These are phyloP conservation scores for Annulohypoxylon maeteangense DNA, from an alignment of 495 filamentous ascomycete species.

Conservation along the genomic window DNA sequence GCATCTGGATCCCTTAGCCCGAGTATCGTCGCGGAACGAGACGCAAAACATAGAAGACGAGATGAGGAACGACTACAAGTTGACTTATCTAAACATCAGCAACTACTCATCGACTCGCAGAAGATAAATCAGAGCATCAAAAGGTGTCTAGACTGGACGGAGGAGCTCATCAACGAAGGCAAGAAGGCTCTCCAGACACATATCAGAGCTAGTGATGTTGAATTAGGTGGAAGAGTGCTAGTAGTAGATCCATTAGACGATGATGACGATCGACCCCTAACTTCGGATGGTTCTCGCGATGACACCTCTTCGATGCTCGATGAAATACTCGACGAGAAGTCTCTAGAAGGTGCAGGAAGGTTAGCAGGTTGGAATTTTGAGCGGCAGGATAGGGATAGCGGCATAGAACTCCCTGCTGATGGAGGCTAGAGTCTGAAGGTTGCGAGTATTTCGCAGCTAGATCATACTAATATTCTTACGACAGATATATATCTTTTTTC, in stretches of 20 bases:
- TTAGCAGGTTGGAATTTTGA: constrained; percentile 48
- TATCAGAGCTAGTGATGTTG: constrained; percentile 79
- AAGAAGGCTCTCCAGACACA: constrained; percentile 83
- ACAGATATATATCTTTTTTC: constrained; percentile 33
- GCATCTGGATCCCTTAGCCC: constrained; percentile 61
- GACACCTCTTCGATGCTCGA: constrained; percentile 35
- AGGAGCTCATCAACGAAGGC: constrained; percentile 88
- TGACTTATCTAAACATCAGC: constrained; percentile 88
- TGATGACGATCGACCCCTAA: constrained; percentile 53
- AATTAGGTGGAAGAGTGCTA: constrained; percentile 83
- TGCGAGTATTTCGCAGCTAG: constrained; percentile 1
- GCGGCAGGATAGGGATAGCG: constrained; percentile 64
- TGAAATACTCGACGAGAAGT: constrained; percentile 31
- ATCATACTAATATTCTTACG: constrained; percentile 25
- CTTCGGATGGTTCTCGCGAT: constrained; percentile 31
- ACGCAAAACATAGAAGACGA: constrained; percentile 59
- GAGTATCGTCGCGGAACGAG: constrained; percentile 54
- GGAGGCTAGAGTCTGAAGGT: constrained; percentile 40
- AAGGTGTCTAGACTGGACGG: constrained; percentile 85
- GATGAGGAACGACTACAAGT: constrained; percentile 83
- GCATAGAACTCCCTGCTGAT: constrained; percentile 58
- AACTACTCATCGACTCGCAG: constrained; percentile 86
- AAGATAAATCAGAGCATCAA: constrained; percentile 94
- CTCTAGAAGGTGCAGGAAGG: constrained; percentile 18
- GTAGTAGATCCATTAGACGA: constrained; percentile 77